phyloP scores from a whole-genome alignment of 768 basidiomycete genomes.

The Auricularia cornea region DNA sequence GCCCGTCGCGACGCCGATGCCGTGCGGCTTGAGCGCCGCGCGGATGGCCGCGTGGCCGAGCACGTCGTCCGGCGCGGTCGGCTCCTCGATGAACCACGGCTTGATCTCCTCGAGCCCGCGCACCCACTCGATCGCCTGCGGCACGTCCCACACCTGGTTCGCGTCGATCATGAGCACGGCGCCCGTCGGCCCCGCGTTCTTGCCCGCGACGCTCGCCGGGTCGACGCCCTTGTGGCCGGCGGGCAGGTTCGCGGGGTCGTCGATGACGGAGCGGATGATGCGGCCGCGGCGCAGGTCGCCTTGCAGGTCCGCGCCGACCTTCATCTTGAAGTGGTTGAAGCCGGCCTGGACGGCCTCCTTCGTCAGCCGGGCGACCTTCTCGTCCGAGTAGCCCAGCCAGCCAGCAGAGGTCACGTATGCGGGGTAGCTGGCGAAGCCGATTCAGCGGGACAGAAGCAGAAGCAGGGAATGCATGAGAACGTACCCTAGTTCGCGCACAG shows the following conservation, averaged over 20 bases:
- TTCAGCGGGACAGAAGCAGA: slow-evolving; percentile 1
- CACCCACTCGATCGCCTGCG: slow-evolving; percentile 88
- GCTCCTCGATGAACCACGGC: slow-evolving; percentile 97
- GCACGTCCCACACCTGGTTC: slow-evolving; percentile 95
- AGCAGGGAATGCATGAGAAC: slow-evolving; percentile 3
- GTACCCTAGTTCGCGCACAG: slow-evolving; percentile 61
- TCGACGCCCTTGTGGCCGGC: slow-evolving; percentile 47
- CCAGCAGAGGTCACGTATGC: slow-evolving; percentile 92
- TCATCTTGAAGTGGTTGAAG: slow-evolving; percentile 99
- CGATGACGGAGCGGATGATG: slow-evolving; percentile 91
- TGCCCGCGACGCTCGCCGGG: slow-evolving; percentile 55
- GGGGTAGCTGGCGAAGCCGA: slow-evolving; percentile 86
- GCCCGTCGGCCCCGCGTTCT: slow-evolving; percentile 93
- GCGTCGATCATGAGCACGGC: slow-evolving; percentile 96
- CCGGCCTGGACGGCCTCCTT: slow-evolving; percentile 77
- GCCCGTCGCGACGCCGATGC: slow-evolving; percentile 88
- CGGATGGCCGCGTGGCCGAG: slow-evolving; percentile 34
- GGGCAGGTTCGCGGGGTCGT: slow-evolving; percentile 80
- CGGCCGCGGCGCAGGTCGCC: slow-evolving; percentile 81
- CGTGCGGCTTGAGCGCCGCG: slow-evolving; percentile 42
- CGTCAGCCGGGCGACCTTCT: slow-evolving; percentile 81
- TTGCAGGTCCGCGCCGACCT: slow-evolving; percentile 79
- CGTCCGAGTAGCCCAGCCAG: slow-evolving; percentile 91
- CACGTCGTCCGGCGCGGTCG: slow-evolving; percentile 86
- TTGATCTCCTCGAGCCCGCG: slow-evolving; percentile 67